phyloP scores from a whole-genome alignment of 2,329 filamentous ascomycete species.

The Stagonosporopsis tanaceti region DNA sequence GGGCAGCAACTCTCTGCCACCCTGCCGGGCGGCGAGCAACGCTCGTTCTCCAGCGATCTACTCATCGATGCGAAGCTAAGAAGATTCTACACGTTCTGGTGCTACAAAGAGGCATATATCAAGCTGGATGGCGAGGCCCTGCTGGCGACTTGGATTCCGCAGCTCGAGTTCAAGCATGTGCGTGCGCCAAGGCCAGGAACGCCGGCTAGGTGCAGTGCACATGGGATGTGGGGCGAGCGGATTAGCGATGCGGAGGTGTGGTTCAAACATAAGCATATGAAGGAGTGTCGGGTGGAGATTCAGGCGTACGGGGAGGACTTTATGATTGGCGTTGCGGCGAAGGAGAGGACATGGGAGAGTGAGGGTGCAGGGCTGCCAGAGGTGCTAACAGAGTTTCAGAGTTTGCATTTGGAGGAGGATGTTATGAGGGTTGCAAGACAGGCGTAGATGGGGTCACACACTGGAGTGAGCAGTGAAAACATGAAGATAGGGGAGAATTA shows the following conservation, averaged over 20 bases:
- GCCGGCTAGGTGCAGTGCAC: slow-evolving; percentile 52
- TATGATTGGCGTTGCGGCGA: slow-evolving; percentile 64
- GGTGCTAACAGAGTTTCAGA: slow-evolving; percentile 52
- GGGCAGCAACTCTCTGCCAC: slow-evolving; percentile 51
- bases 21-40: slow-evolving; percentile 46
- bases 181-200: slow-evolving; percentile 56
- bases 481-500: not conserved
- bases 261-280: slow-evolving; percentile 49
- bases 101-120: slow-evolving; percentile 80
- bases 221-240: slow-evolving; percentile 57
- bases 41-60: slow-evolving; percentile 53
- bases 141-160: slow-evolving; percentile 74
- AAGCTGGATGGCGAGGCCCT: slow-evolving; percentile 84
- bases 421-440: slow-evolving; percentile 38
- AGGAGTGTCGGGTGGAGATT: slow-evolving; percentile 65
- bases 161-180: slow-evolving; percentile 73
- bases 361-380: slow-evolving; percentile 48
- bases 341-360: slow-evolving; percentile 29
- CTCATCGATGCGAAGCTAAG: slow-evolving; percentile 70
- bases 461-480: not conserved
- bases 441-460: not conserved
- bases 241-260: slow-evolving; percentile 60
- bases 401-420: slow-evolving; percentile 58
- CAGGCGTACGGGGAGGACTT: slow-evolving; percentile 66
- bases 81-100: slow-evolving; percentile 80